Conservation (phyloP, 805 yeast genomes). For the Wickerhamiella spandovensis region DNA sequence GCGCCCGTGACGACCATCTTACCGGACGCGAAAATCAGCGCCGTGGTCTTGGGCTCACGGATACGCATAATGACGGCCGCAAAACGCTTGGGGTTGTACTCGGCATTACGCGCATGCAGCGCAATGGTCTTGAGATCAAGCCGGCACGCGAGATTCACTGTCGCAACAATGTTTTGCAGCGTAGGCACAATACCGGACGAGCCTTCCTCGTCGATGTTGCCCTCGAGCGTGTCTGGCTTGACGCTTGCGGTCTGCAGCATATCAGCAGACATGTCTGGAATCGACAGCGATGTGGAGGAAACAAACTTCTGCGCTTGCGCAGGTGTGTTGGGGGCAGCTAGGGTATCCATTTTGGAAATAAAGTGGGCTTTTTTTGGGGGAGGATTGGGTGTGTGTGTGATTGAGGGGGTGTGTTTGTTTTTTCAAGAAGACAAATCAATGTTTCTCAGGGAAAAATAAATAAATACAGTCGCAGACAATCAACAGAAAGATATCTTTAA, state of each 20-base stretch:
- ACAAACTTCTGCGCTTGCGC: conserved; percentile 64
- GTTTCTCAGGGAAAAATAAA: conserved; percentile 1
- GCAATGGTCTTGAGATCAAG: conserved; percentile 95
- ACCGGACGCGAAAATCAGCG: conserved; percentile 94
- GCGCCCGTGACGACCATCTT: conserved; percentile 99
- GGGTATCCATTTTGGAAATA: conserved; percentile 42
- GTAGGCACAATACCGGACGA: conserved; percentile 96
- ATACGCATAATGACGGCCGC: conserved; percentile 99
- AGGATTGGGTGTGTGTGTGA: not conserved
- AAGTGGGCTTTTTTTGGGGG: not conserved
- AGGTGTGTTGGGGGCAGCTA: conserved; percentile 64
- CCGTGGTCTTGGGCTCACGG: conserved; percentile 97
- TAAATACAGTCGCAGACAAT: not conserved
- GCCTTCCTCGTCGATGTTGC: conserved; percentile 43
- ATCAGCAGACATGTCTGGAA: conserved; percentile 27
- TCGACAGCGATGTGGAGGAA: conserved; percentile 42
- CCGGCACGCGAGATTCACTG: conserved; percentile 92
- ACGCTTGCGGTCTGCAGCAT: conserved; percentile 2
- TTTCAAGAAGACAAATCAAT: conserved; percentile 1
- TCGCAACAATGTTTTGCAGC: conserved; percentile 81
- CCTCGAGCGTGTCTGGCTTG: not conserved
- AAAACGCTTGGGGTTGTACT: conserved; percentile 90
- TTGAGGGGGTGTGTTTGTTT: not conserved
- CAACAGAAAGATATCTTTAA: not conserved
- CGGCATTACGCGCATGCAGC: conserved; percentile 96